Conservation (phyloP, 2,329 filamentous ascomycete genomes). For the Monosporascus sp. region DNA sequence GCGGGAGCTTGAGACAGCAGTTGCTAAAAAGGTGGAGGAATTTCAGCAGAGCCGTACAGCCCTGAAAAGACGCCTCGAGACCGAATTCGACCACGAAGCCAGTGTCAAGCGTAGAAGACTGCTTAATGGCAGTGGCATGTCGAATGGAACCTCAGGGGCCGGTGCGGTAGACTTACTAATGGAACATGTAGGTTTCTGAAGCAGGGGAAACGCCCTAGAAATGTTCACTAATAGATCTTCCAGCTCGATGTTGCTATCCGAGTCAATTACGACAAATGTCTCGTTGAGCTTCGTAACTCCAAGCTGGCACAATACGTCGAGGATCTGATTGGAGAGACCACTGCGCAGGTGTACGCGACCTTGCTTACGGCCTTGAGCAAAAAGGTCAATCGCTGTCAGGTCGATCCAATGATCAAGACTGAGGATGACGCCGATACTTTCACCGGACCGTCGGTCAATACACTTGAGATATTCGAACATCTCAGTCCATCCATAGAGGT, state of each 20-base stretch:
- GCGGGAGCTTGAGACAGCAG: conserved; percentile 45
- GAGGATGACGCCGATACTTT: conserved; percentile 31
- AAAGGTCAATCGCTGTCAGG: conserved; percentile 61
- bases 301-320: conserved; percentile 69
- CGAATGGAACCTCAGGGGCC: conserved; percentile 33
- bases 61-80: conserved; percentile 22
- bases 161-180: conserved; percentile 35
- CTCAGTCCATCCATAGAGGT: conserved; percentile 49
- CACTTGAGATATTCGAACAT: conserved; percentile 50
- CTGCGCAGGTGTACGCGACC: conserved; percentile 71
- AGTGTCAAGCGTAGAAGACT: conserved; percentile 51
- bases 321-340: conserved; percentile 65
- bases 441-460: conserved; percentile 40
- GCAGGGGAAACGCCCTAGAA: not conserved
- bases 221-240: conserved; percentile 18
- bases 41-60: conserved; percentile 16
- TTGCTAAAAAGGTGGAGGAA: conserved; percentile 18
- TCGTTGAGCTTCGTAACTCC: conserved; percentile 75
- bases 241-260: conserved; percentile 69
- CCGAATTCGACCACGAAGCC: conserved; percentile 13
- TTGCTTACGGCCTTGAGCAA: conserved; percentile 67
- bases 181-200: conserved; percentile 44
- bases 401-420: conserved; percentile 47
- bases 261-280: conserved; percentile 79
- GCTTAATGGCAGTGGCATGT: conserved; percentile 37